Conservation (phyloP, 176 grass and related monocot species). For the Rhynchospora tenuis region DNA sequence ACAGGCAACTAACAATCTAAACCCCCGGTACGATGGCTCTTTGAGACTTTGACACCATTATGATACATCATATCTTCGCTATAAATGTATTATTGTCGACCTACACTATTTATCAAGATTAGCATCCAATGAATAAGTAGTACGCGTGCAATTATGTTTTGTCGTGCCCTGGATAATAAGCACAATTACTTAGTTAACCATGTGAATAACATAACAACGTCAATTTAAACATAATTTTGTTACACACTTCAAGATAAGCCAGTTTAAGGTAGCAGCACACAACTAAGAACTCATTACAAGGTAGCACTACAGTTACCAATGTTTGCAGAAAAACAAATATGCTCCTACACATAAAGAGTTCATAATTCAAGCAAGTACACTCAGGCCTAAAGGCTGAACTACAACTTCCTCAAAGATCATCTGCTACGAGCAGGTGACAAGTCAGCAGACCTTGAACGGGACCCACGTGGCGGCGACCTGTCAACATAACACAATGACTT, state of each 20-base stretch:
- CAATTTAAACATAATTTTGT: not conserved
- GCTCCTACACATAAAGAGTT: not conserved
- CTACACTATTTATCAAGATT: too few relatives aligned
- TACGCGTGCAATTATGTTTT: too few relatives aligned
- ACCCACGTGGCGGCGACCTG: not conserved
- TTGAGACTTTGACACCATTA: too few relatives aligned
- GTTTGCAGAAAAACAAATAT: not conserved
- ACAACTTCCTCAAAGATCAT: not conserved
- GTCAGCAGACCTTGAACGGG: slow-evolving; percentile 15
- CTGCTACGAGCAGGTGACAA: slow-evolving; percentile 20
- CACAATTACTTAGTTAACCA: not conserved
- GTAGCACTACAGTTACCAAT: not conserved
- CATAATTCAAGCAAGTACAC: not conserved
- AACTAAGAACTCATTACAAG: not conserved
- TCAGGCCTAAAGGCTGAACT: not conserved
- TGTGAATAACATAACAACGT: not conserved
- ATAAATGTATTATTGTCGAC: too few relatives aligned
- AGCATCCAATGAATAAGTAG: too few relatives aligned
- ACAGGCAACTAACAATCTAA: too few relatives aligned
- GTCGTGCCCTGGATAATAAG: not conserved
- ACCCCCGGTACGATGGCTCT: too few relatives aligned
- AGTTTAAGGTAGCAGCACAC: not conserved
- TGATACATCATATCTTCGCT: too few relatives aligned
- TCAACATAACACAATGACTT: not conserved
- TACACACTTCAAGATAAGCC: not conserved